Evolutionary conservation across 2,329 filamentous ascomycete genomes (phyloP).

Genomic region (Cadophora sp.): DNA sequence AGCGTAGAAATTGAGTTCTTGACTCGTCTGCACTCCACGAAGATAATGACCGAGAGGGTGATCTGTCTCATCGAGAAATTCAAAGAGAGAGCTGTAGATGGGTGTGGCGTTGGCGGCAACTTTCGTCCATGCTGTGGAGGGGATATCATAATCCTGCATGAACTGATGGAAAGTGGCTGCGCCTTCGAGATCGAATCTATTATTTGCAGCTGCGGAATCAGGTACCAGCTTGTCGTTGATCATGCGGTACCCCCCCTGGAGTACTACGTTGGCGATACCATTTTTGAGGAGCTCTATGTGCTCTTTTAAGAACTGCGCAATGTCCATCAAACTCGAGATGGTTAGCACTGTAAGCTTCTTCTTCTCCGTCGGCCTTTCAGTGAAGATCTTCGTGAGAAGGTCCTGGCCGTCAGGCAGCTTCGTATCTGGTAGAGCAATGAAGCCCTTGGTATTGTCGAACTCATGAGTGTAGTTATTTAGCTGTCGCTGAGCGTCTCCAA

Average conservation of each 20-base stretch:
- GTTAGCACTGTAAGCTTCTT: constrained; percentile 39
- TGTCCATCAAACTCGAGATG: constrained; percentile 41
- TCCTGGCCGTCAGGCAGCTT: constrained; percentile 27
- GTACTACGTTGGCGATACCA: constrained; percentile 30
- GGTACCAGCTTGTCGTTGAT: constrained; percentile 23
- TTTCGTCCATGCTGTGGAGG: constrained; percentile 39
- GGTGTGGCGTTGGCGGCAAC: constrained; percentile 36
- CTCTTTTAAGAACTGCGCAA: constrained; percentile 30
- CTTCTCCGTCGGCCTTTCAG: constrained; percentile 23
- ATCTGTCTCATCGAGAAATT: constrained; percentile 29
- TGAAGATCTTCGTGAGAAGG: constrained; percentile 30
- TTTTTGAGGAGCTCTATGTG: constrained; percentile 28
- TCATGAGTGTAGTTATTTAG: constrained; percentile 30
- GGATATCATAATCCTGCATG: constrained; percentile 30
- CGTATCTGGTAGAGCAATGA: constrained; percentile 32
- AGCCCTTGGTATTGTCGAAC: constrained; percentile 33
- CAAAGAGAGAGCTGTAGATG: constrained; percentile 33
- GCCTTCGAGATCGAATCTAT: constrained; percentile 35
- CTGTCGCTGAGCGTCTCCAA: constrained; percentile 22
- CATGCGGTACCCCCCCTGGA: constrained; percentile 40
- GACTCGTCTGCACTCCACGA: constrained; percentile 32
- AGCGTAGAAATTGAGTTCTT: constrained; percentile 39
- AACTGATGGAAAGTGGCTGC: constrained; percentile 36
- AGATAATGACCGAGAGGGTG: constrained; percentile 39
- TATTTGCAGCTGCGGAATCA: constrained; percentile 35